Conservation (phyloP, 768 basidiomycete genomes). For the Inosperma sp. region DNA sequence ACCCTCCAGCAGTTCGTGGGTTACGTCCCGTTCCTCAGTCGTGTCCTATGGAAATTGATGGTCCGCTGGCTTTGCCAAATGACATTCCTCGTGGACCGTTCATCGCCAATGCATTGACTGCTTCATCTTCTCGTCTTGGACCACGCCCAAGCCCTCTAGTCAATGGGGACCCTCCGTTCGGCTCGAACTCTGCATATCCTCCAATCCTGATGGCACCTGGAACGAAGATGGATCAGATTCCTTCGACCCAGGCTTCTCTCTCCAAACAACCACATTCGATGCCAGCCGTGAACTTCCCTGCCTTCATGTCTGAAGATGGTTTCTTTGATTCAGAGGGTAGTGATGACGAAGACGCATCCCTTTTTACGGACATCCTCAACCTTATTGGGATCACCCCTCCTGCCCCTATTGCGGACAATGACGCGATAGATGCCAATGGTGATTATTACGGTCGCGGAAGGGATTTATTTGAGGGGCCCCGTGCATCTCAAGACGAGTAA, state of each 20-base stretch:
- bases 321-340: conserved; percentile 2
- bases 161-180: background rate
- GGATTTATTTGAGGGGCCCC: conserved; percentile 42
- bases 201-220: no score
- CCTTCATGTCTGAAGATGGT: background rate
- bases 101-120: no score
- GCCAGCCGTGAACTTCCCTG: no score
- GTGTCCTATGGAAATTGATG: no score
- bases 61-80: no score
- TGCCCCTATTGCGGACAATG: conserved; percentile 26
- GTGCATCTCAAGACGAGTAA: conserved; percentile 43
- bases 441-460: conserved; percentile 45
- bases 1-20: no score
- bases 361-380: conserved; percentile 14
- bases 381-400: conserved; percentile 22
- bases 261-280: conserved; percentile 6
- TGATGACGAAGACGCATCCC: conserved; percentile 11
- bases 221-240: no score
- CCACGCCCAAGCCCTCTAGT: background rate
- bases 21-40: no score
- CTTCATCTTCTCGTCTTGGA: no score
- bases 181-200: background rate
- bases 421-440: conserved; percentile 39
- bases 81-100: no score
- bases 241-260: conserved; percentile 11